These are phyloP conservation scores for Neonectria coccinea DNA, from an alignment of 2,329 filamentous ascomycete species.

Conservation along the genomic window DNA sequence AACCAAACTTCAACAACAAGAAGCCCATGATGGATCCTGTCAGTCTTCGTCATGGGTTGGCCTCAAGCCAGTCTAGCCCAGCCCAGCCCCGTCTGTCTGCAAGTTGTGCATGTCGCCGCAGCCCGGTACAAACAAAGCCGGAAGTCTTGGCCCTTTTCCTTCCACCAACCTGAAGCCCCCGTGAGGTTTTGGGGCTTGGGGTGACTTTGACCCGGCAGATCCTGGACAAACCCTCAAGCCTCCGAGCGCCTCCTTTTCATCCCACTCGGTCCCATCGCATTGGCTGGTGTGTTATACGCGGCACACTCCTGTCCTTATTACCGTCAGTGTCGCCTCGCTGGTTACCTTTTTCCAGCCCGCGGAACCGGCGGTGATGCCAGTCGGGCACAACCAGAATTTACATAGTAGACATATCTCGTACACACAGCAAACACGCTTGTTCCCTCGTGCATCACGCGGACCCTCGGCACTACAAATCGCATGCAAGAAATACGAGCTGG, in stretches of 20 bases:
- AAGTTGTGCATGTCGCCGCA: conserved; percentile 8
- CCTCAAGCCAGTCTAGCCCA: background rate
- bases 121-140: conserved; percentile 18
- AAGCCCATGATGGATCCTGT: background rate
- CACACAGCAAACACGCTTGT: conserved; percentile 1
- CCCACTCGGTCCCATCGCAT: background rate
- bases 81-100: background rate
- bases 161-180: conserved; percentile 19
- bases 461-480: conserved; percentile 8
- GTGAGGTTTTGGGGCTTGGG: conserved; percentile 15
- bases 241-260: conserved; percentile 3
- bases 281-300: background rate
- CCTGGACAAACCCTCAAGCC: conserved; percentile 13
- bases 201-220: conserved; percentile 13
- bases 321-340: background rate
- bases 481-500: conserved; percentile 25
- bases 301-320: background rate
- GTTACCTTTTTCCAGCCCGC: conserved; percentile 1
- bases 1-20: background rate
- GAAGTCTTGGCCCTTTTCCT: conserved; percentile 3
- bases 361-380: background rate
- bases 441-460: conserved; percentile 17
- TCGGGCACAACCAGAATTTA: conserved; percentile 9
- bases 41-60: background rate
- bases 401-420: background rate